Evolutionary conservation across 805 yeast genomes (phyloP).

Genomic region (Teunomyces barrocoloradensis): DNA sequence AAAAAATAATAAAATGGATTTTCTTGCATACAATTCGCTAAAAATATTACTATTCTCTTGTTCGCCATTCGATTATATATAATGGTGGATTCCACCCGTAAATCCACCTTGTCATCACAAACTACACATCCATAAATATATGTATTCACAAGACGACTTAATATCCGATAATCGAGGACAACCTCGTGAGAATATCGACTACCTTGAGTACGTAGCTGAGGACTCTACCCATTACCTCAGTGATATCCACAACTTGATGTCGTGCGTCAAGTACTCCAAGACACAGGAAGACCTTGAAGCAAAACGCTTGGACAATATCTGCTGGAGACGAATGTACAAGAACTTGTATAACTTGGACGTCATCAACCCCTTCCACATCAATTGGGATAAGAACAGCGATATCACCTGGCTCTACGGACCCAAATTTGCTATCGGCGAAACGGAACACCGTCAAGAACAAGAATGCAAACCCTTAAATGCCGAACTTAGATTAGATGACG

Average conservation of each 20-base stretch:
- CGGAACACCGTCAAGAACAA: conserved; percentile 1
- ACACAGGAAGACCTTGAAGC: conserved; percentile 4
- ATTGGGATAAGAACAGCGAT: conserved; percentile 56
- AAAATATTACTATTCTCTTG: background rate
- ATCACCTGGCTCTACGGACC: conserved; percentile 58
- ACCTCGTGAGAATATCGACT: conserved; percentile 29
- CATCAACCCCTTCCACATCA: conserved; percentile 43
- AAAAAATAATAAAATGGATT: background rate
- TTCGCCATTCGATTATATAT: background rate
- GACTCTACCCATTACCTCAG: conserved; percentile 5
- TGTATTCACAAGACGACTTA: conserved; percentile 6
- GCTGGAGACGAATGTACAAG: conserved; percentile 42
- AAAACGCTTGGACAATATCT: conserved; percentile 25
- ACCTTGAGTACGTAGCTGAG: conserved; percentile 15
- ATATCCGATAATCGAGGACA: background rate
- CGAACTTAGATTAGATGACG: conserved; percentile 16
- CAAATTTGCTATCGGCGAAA: conserved; percentile 14
- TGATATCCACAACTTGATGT: conserved; percentile 18
- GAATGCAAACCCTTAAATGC: background rate
- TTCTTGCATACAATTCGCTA: background rate
- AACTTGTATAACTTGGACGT: conserved; percentile 26
- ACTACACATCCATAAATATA: background rate
- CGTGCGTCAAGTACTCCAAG: conserved; percentile 10
- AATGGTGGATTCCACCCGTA: background rate
- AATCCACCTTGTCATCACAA: conserved; percentile 1